These are phyloP conservation scores for Gymnopus androsaceus DNA, from an alignment of 1,284 basidiomycete species.

Conservation along the genomic window DNA sequence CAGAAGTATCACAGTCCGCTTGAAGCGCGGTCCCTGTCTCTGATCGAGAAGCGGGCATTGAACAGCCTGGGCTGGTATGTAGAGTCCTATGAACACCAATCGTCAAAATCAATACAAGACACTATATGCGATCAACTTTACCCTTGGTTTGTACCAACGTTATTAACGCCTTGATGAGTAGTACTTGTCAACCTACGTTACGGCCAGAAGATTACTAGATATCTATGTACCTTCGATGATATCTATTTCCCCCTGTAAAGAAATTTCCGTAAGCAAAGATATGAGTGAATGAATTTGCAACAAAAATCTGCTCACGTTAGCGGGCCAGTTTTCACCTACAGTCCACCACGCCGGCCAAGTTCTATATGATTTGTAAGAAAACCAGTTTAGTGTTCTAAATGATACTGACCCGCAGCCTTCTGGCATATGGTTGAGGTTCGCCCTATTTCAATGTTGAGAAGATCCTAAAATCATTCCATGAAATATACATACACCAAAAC, in stretches of 20 bases:
- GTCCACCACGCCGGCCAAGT: conserved; percentile 59
- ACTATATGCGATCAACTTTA: background rate
- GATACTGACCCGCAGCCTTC: conserved; percentile 26
- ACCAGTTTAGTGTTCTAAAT: background rate
- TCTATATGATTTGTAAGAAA: conserved; percentile 22
- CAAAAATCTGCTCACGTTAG: background rate
- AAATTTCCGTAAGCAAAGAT: no score
- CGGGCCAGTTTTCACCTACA: conserved; percentile 12
- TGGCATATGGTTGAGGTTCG: conserved; percentile 31
- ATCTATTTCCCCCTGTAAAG: conserved; percentile 61
- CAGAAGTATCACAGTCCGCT: conserved; percentile 57
- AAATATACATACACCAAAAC: conserved; percentile 45
- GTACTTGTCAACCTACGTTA: background rate
- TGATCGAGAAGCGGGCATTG: conserved; percentile 51
- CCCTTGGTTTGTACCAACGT: conserved; percentile 52
- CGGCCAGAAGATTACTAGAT: background rate
- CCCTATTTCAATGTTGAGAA: conserved; percentile 11
- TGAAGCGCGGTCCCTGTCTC: conserved; percentile 47
- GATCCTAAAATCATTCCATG: background rate
- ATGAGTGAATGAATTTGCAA: background rate
- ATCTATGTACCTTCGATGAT: conserved; percentile 38
- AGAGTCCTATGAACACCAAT: conserved; percentile 40
- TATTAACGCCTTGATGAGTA: conserved; percentile 59
- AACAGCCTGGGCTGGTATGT: conserved; percentile 64
- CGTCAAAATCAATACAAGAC: no score